Base-by-base conservation (phyloP, 2,329 filamentous ascomycete species). In the Exophiala spinifera region DNA sequence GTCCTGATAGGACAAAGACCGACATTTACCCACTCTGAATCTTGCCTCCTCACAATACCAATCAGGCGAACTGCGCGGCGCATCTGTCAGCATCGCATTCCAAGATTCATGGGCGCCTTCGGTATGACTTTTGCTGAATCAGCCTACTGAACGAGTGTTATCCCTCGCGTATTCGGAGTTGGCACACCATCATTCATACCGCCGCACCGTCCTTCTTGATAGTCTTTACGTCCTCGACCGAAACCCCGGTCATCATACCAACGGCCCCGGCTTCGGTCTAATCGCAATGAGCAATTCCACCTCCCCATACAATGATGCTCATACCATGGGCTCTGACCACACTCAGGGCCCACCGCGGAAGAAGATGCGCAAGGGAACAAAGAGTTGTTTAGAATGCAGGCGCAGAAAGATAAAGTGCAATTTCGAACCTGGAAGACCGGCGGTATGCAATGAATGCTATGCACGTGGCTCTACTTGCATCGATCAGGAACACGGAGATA, bases 301-400 rank as follows among this genome's bases (percentile, higher is more conserved):
- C 21, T 60, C 57, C 28, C 57, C 57, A 20, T 60, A 56, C 49
- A 52, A 60, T 51, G 57, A 60, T 34, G 44, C 49, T 8, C 43
- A 45, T 13, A 51, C 46, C 8, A 7, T 49, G 19, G 13, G 20
- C n/a, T 60, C 65, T 51, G 64, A 57, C 44, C 54, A 71, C 44
- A 48, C 50, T 8, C 64, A 69, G 43, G 70, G 63, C 1, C 71
- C 67, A 2, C 64, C 70, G n/a, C 67, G 67, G 31, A 74, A 74
- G 63, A 73, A 67, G 57, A 73, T 74, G 70, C 64, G 72, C 42
- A 74, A 74, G 42, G 72, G 72, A 17, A 74, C 72, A 19, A 73
- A 69, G 56, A 74, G 71, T 55, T 74, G 72, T 61, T 61, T 65
- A 46, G 72, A 74, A 64, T 74, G 72, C 69, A 64, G 72, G 39